Conservation (phyloP, 805 yeast species). For the Candida boleticola region DNA sequence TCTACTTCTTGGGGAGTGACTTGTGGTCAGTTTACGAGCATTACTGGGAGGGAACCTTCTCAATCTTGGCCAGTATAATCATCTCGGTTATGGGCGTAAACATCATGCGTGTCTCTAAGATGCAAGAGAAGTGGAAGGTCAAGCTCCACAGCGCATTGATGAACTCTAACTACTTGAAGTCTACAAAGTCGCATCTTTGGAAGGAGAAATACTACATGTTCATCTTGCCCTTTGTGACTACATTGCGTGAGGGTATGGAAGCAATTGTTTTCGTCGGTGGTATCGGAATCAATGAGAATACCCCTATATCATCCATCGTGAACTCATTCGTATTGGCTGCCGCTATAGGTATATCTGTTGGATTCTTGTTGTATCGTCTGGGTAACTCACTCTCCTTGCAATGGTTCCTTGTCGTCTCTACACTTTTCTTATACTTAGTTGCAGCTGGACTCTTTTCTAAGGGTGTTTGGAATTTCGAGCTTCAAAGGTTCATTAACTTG, state of each 20-base stretch:
- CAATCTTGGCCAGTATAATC: conserved; percentile 43
- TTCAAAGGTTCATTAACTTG: conserved; percentile 34
- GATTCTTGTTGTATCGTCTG: conserved; percentile 34
- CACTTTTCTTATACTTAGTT: conserved; percentile 42
- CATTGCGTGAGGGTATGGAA: conserved; percentile 42
- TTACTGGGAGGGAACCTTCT: conserved; percentile 48
- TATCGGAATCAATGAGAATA: conserved; percentile 36
- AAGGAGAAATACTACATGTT: conserved; percentile 35
- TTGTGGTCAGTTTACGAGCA: conserved; percentile 46
- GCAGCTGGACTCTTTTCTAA: conserved; percentile 45
- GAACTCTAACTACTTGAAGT: conserved; percentile 18
- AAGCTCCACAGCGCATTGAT: conserved; percentile 32
- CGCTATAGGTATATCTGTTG: conserved; percentile 30
- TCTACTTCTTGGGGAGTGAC: conserved; percentile 42
- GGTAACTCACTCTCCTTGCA: conserved; percentile 43
- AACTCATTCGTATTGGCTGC: conserved; percentile 28
- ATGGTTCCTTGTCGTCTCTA: conserved; percentile 36
- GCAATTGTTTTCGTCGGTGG: conserved; percentile 45
- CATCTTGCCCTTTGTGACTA: conserved; percentile 40
- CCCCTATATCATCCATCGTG: conserved; percentile 30
- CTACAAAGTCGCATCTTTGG: conserved; percentile 10
- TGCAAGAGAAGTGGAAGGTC: conserved; percentile 44
- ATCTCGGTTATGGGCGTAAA: conserved; percentile 47
- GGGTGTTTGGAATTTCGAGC: conserved; percentile 45
- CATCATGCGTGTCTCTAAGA: conserved; percentile 40